A percentile compares a stretch with the other conserved stretches of the same genome.
Conservation (phyloP, 768 basidiomycete species). For the Ephemerocybe angulata region DNA sequence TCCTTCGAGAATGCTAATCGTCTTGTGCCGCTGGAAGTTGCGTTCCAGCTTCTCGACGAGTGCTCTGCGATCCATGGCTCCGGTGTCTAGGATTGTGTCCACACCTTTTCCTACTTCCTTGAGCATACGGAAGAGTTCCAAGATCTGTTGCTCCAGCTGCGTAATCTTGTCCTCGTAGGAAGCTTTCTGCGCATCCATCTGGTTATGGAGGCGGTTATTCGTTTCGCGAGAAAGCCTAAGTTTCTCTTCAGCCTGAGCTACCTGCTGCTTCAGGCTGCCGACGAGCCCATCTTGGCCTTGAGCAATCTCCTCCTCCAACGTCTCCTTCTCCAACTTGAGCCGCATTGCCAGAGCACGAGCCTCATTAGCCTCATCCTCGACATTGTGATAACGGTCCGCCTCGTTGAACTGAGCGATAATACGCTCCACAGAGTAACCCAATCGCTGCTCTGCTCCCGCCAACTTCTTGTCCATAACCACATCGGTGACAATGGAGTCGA, state of each 20-base stretch:
- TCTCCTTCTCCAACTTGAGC: conserved; percentile 78
- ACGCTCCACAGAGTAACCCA: conserved; percentile 86
- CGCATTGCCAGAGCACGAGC: conserved; percentile 61
- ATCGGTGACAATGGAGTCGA: conserved; percentile 86
- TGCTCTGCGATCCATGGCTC: conserved; percentile 73
- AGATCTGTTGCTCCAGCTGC: conserved; percentile 88
- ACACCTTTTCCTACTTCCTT: conserved; percentile 78
- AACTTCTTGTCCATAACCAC: conserved; percentile 92
- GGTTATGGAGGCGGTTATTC: conserved; percentile 68
- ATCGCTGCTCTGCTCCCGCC: conserved; percentile 74
- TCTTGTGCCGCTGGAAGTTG: conserved; percentile 78
- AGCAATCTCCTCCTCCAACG: conserved; percentile 75
- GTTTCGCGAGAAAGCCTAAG: conserved; percentile 76
- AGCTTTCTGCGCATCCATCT: conserved; percentile 70
- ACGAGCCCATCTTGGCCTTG: conserved; percentile 82
- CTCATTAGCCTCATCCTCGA: conserved; percentile 72
- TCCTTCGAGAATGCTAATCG: conserved; percentile 84
- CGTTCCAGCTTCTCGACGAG: conserved; percentile 79
- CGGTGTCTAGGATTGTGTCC: conserved; percentile 66
- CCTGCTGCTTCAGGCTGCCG: conserved; percentile 71
- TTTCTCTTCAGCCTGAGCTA: conserved; percentile 71
- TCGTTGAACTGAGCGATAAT: conserved; percentile 90
- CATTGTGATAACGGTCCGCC: conserved; percentile 74
- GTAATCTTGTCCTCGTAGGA: conserved; percentile 83
- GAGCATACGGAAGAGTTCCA: conserved; percentile 92